Conservation (phyloP, 441 rosid species). For the Mallotus japonicus region DNA sequence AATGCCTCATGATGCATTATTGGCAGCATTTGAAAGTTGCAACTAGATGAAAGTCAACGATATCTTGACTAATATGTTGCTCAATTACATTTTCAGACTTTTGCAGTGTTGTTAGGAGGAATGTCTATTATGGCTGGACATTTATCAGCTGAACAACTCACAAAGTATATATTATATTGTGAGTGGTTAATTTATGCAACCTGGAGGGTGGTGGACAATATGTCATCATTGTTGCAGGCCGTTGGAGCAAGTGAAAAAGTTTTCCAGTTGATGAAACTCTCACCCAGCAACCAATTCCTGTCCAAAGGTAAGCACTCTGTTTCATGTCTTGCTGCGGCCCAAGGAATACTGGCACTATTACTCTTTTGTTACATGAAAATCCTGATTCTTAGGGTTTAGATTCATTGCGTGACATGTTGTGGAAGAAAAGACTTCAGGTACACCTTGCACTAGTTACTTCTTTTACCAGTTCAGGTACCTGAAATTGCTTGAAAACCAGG, state of each 20-base stretch:
- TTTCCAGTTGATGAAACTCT: conserved; percentile 90
- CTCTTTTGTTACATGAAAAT: neutral
- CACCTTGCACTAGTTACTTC: neutral
- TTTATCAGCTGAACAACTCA: conserved; percentile 85
- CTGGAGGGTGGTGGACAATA: conserved; percentile 94
- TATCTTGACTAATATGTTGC: neutral
- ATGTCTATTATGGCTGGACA: conserved; percentile 72
- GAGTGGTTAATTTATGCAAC: conserved; percentile 97
- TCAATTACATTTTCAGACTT: conserved; percentile 43
- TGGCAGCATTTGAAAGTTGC: neutral
- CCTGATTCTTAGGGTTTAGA: neutral
- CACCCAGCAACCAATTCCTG: conserved; percentile 69
- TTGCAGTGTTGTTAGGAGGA: conserved; percentile 91
- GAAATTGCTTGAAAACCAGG: conserved; percentile 1
- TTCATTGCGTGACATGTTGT: neutral
- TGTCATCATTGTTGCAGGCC: conserved; percentile 85
- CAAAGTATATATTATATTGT: conserved; percentile 86
- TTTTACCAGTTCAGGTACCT: neutral
- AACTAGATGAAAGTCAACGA: neutral
- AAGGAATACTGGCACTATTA: neutral
- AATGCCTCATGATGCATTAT: neutral
- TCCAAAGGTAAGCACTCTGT: conserved; percentile 60
- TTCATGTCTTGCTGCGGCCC: neutral
- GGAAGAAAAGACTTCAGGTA: neutral
- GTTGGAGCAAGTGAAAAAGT: conserved; percentile 96